A percentile compares a stretch with the other conserved stretches of the same genome.
These are phyloP conservation scores for Penicillium daleae DNA, from an alignment of 495 filamentous ascomycete species.

Conservation along the genomic window DNA sequence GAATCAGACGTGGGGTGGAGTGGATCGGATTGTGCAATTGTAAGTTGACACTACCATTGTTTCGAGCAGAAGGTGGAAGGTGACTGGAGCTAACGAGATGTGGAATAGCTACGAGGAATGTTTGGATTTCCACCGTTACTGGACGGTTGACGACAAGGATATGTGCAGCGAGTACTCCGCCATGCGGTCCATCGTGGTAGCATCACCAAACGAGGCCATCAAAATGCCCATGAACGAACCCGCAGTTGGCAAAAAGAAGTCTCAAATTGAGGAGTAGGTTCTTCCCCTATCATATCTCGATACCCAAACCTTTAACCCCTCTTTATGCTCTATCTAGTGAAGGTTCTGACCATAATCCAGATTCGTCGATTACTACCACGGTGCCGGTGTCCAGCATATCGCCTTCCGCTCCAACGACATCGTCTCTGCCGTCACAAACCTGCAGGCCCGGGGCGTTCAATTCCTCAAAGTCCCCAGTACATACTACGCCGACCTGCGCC, in stretches of 20 bases:
- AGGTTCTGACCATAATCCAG: too few relatives aligned
- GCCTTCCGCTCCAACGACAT: conserved; percentile 77
- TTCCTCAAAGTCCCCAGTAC: conserved; percentile 75
- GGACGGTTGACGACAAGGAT: conserved; percentile 78
- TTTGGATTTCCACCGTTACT: conserved; percentile 84
- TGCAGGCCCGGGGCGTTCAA: conserved; percentile 71
- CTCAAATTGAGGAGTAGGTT: conserved; percentile 77
- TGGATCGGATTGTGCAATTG: conserved; percentile 73
- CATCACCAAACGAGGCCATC: conserved; percentile 68
- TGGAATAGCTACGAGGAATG: conserved; percentile 67
- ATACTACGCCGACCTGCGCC: conserved; percentile 70
- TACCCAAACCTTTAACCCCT: too few relatives aligned
- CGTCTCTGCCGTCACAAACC: conserved; percentile 61
- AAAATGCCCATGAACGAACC: conserved; percentile 96
- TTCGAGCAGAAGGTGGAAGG: neutral
- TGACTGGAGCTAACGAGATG: conserved; percentile 1
- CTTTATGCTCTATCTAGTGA: too few relatives aligned
- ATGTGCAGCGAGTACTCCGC: conserved; percentile 82
- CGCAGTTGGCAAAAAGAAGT: conserved; percentile 71
- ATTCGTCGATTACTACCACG: conserved; percentile 74
- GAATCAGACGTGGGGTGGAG: conserved; percentile 79
- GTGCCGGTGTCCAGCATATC: conserved; percentile 81
- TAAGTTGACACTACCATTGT: conserved; percentile 27
- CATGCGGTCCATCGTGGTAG: conserved; percentile 78
- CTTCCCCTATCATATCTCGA: neutral